A percentile compares a stretch with the other conserved stretches of the same genome.
These are phyloP conservation scores for Orbilia oligospora DNA, from an alignment of 2,329 filamentous ascomycete genomes.

Conservation along the genomic window DNA sequence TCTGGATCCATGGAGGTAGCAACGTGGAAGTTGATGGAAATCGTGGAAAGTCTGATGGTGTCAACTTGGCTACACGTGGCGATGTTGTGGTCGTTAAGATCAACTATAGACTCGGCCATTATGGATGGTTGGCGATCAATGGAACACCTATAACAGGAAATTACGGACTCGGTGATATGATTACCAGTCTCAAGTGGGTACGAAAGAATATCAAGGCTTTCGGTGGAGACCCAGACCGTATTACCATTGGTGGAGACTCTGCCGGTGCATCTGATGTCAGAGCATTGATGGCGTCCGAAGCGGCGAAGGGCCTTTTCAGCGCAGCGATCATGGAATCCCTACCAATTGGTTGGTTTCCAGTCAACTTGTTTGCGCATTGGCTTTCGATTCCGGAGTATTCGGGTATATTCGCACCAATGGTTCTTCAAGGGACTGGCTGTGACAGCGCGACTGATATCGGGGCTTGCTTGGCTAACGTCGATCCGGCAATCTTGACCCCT, in stretches of 20 bases:
- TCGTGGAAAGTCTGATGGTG: slow-evolving; percentile 65
- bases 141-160: slow-evolving; percentile 70
- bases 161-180: slow-evolving; percentile 79
- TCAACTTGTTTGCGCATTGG: slow-evolving; percentile 28
- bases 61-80: slow-evolving; percentile 36
- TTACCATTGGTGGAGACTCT: slow-evolving; percentile 63
- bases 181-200: slow-evolving; percentile 68
- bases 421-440: slow-evolving; percentile 43
- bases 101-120: slow-evolving; percentile 63
- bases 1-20: slow-evolving; percentile 48
- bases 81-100: slow-evolving; percentile 65
- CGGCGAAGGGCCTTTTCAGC: slow-evolving; percentile 10
- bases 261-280: slow-evolving; percentile 61
- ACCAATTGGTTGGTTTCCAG: slow-evolving; percentile 37
- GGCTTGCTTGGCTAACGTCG: slow-evolving; percentile 32
- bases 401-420: slow-evolving; percentile 20
- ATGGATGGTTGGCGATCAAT: slow-evolving; percentile 39
- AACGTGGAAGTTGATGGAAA: slow-evolving; percentile 64
- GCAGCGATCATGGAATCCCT: slow-evolving; percentile 36
- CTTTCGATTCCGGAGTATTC: slow-evolving; percentile 35
- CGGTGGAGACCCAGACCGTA: slow-evolving; percentile 62
- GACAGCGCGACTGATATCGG: slow-evolving; percentile 1
- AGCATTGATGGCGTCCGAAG: slow-evolving; percentile 40
- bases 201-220: slow-evolving; percentile 61
- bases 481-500: slow-evolving; percentile 22